A percentile compares a stretch with the other conserved stretches of the same genome.
phyloP scores from a whole-genome alignment of 2,329 filamentous ascomycete species.

The Hypoxylon sp. region DNA sequence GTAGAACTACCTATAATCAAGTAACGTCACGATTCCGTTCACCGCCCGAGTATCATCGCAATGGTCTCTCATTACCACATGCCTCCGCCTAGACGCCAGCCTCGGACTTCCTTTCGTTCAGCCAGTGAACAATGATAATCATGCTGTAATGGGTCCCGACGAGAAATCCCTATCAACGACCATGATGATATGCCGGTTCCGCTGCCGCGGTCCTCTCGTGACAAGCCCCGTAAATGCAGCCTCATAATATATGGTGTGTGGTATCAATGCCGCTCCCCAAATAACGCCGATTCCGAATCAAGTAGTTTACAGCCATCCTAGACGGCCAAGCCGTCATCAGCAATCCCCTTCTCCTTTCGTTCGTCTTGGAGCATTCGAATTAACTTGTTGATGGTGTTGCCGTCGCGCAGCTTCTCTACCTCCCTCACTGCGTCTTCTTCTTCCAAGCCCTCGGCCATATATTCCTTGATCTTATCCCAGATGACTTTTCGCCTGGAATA shows the following conservation, averaged over 20 bases:
- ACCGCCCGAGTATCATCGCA: conserved; percentile 19
- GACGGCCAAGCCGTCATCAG: conserved; percentile 49
- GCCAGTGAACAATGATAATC: conserved; percentile 45
- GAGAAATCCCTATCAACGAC: conserved; percentile 23
- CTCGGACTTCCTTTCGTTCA: conserved; percentile 40
- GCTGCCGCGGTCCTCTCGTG: conserved; percentile 36
- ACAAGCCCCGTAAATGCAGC: conserved; percentile 44
- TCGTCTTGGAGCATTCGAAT: conserved; percentile 57
- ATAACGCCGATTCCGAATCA: conserved; percentile 47
- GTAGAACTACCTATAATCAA: conserved; percentile 40
- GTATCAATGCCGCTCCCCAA: conserved; percentile 50
- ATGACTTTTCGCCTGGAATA: conserved; percentile 59
- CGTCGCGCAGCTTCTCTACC: conserved; percentile 57
- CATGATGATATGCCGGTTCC: conserved; percentile 36
- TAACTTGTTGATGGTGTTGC: conserved; percentile 57
- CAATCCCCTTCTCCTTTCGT: conserved; percentile 55
- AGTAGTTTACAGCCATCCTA: conserved; percentile 36
- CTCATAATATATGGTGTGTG: conserved; percentile 48
- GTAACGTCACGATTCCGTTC: conserved; percentile 30
- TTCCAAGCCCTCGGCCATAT: conserved; percentile 55
- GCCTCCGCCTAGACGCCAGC: conserved; percentile 33
- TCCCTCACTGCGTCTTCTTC: conserved; percentile 56
- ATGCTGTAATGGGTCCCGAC: conserved; percentile 24
- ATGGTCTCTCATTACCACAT: conserved; percentile 34
- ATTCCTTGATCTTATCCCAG: conserved; percentile 58